Base-by-base conservation (phyloP, 179 eudicot species). In the Beta corolliflora region DNA sequence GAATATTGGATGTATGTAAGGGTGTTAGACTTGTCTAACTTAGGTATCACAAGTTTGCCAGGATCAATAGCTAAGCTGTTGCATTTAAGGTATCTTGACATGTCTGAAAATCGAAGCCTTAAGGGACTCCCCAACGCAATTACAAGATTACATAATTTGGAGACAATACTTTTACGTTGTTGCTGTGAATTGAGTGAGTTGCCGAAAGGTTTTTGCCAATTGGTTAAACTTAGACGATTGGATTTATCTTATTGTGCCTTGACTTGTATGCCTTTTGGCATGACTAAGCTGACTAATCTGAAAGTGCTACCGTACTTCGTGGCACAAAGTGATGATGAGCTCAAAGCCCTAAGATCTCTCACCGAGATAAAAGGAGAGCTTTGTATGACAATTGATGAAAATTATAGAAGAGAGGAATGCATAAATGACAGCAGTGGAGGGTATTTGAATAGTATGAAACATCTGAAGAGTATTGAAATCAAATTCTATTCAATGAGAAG, bases 1-100 rank as follows among this genome's bases (percentile, higher is more conserved):
- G 8, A 10, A 18, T 56, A 9, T 2, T 79, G 19, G 44, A 56
- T 15, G 41, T 44, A 67, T 68, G 18, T 79, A 18, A 58, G 76
- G 7, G 75, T n/a, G 44, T 59, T 79, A 21, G 76, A 56, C 29
- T 41, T 69, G 68, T 3, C 5, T 1, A 0, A 11, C 8, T 70
- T 13, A 13, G 0, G 7, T 8, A 10, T 58, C 10, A 0, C 2
- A 19, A 21, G 0, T 10, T 60, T 79, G 68, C 81, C 81, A 1
- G 72, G 41, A 41, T 53, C 68, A 23, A 54, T 79, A 69, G 81
- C 76, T 2, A 41, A 44, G 2, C 10, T 79, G 44, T 13, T 58
- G 12, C 81, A 70, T 70, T 36, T 79, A 31, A 56, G 76, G 67
- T 79, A n/a, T 67, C 68, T 79, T n/a, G 19, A 79, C 11, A 23